Evolutionary conservation across 805 yeast genomes (phyloP), one percentile per base, ranked within the genome.

Genomic region (Barnettozyma sucrosica): DNA sequence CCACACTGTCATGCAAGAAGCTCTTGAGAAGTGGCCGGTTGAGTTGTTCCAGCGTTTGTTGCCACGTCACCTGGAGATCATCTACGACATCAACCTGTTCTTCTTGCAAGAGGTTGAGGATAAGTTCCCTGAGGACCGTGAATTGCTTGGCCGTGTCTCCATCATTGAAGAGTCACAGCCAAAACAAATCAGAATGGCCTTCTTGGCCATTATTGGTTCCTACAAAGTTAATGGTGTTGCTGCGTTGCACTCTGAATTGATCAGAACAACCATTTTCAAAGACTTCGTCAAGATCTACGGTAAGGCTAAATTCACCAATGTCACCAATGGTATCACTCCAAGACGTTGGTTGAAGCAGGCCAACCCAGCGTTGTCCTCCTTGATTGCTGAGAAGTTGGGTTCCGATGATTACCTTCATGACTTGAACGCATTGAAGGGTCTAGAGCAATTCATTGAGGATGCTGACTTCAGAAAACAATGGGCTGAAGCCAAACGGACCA

Each of bases 191-290:
- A 79, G 96, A 66, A 89, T 89, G 97, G 97, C 97, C 3, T 80
- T 73, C 63, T 75, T 89, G 63, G 97, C 97, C 20, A 82, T 89
- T 56, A 78, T 89, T 60, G 97, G 97, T 16, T 85, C 96, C 9
- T 96, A 90, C 67, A 85, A 80, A 65, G 96, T 89, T 47, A 89
- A 89, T 63, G 97, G 97, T 67, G 97, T 89, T 50, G 97, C 97
- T 16, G 97, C 89, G 67, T 72, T 89, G 60, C 97, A 89, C 68
- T 88, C 96, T 25, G 96, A 89, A 64, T 77, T 89, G 64, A 85
- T 89, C 66, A 85, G 79, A 66, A 86, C 93, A 28, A 88, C 96
- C 5, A 86, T 89, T 56, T 89, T 89, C 70, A 83, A 83, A 65
- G 97, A 90, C 67, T 89, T 89, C 63, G 97, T 89, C 47, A 76